Conservation (phyloP, 2,329 filamentous ascomycete species). For the Talaromyces islandicus region DNA sequence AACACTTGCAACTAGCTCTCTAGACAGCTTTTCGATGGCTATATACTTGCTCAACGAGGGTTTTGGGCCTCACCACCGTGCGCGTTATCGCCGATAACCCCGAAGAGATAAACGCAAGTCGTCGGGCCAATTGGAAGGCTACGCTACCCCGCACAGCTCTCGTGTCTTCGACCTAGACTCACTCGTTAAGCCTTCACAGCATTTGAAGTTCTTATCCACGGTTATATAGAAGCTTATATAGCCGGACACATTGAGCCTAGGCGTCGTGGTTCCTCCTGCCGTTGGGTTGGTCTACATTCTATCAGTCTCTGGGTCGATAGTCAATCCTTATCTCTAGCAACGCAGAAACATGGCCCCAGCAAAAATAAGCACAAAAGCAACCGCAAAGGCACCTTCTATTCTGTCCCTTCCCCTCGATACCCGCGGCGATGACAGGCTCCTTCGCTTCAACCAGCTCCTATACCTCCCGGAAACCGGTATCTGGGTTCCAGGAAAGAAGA, state of each 20-base stretch:
- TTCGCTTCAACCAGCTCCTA: constrained; percentile 8
- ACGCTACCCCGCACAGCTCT: background rate
- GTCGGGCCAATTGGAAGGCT: background rate
- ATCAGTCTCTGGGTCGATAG: background rate
- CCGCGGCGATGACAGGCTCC: constrained; percentile 5
- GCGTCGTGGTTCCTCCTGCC: background rate
- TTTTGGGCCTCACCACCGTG: background rate
- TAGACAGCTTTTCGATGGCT: background rate
- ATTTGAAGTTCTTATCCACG: background rate
- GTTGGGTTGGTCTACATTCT: background rate
- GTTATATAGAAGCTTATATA: background rate
- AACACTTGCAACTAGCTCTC: background rate
- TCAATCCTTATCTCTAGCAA: background rate
- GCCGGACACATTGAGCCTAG: background rate
- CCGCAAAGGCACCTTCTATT: constrained; percentile 1
- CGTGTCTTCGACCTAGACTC: background rate
- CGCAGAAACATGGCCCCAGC: constrained; percentile 2
- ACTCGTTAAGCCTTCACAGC: background rate
- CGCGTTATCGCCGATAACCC: background rate
- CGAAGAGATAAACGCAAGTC: background rate
- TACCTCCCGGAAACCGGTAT: constrained; percentile 10
- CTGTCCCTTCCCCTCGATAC: constrained; percentile 7
- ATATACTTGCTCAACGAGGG: background rate
- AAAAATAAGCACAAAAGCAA: constrained; percentile 3
- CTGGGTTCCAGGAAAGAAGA: constrained; percentile 9